Evolutionary conservation across 768 basidiomycete species (phyloP), one percentile per base, ranked within the genome.

Genomic region (Lentinula sp.): DNA sequence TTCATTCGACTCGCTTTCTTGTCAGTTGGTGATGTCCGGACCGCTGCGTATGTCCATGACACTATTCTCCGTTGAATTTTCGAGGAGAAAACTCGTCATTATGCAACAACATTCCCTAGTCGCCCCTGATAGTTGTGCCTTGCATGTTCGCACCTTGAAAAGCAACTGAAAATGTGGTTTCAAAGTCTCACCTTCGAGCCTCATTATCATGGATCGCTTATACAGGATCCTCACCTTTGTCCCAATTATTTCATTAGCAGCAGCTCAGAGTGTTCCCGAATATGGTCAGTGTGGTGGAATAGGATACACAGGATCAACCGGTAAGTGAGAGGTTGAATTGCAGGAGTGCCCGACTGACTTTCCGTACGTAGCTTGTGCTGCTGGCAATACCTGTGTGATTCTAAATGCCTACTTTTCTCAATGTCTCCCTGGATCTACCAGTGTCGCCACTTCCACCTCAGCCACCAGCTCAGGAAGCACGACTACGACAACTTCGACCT

Each of bases 361-460:
- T 15, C 51, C 10, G 31, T 39, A 13, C 4, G 21, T 63, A 74
- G 74, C 70, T 13, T 76, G 75, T 59, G 75, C 68, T 13, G 51
- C 71, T 7, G 74, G 74, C n/a, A 58, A 65, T 4, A 63, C 66
- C 32, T 76, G 75, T 61, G 67, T 67, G 5, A 64, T 64, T 9
- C 57, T 57, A 5, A 75, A 75, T 65, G 57, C 60, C 11, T 76
- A 69, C 57, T 76, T 74, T 64, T 75, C 60, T 18, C 75, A 75
- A 60, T 76, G 75, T 52, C 61, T 74, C 32, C 65, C 57, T 3
- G 61, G 67, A 23, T 40, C 52, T 15, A 31, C 53, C 9, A 18
- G 57, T 13, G 34, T 51, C 15, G 37, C 35, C 28, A 37, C 62
- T 59, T 40, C 57, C 4, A 57, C 64, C 4, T 40, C 65, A 4